A percentile compares a stretch with the other conserved stretches of the same genome.
Conservation (phyloP, 352 stramenopile species). For the Phytophthora litchii region DNA sequence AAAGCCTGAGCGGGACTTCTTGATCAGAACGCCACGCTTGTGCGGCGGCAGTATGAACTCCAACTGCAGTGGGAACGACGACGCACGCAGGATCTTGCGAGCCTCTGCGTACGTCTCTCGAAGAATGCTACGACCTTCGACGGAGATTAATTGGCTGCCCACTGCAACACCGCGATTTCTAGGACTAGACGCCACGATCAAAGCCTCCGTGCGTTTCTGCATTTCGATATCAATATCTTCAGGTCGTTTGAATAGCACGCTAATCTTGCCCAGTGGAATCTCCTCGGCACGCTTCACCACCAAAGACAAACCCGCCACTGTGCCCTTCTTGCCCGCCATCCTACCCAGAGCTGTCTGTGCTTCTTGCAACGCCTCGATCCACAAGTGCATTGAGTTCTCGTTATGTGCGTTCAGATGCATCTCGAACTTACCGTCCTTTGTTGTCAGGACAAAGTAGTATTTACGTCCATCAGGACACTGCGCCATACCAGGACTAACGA, state of each 20-base stretch:
- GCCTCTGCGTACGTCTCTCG: conserved; percentile 65
- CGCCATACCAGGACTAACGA: conserved; percentile 85
- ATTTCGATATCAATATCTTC: conserved; percentile 78
- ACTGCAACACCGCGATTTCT: conserved; percentile 55
- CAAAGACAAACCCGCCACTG: conserved; percentile 64
- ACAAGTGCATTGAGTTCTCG: conserved; percentile 85
- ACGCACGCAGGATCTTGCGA: conserved; percentile 53
- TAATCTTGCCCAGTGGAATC: conserved; percentile 71
- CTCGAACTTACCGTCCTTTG: conserved; percentile 82
- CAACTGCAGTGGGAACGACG: conserved; percentile 66
- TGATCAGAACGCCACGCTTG: conserved; percentile 82
- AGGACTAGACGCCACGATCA: conserved; percentile 68
- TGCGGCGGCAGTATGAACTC: conserved; percentile 85
- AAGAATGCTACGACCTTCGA: conserved; percentile 68
- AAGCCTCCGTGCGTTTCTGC: conserved; percentile 73
- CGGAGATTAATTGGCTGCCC: conserved; percentile 75
- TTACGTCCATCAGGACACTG: conserved; percentile 80
- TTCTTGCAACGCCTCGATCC: conserved; percentile 87
- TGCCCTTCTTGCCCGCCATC: conserved; percentile 54
- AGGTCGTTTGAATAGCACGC: conserved; percentile 59
- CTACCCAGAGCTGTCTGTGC: conserved; percentile 63
- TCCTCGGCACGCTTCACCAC: conserved; percentile 82
- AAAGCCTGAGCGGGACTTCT: conserved; percentile 86
- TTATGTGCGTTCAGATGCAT: conserved; percentile 87
- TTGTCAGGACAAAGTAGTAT: conserved; percentile 88